Evolutionary conservation across 495 filamentous ascomycete genomes (phyloP).

Genomic region (Venustampulla echinocandica): DNA sequence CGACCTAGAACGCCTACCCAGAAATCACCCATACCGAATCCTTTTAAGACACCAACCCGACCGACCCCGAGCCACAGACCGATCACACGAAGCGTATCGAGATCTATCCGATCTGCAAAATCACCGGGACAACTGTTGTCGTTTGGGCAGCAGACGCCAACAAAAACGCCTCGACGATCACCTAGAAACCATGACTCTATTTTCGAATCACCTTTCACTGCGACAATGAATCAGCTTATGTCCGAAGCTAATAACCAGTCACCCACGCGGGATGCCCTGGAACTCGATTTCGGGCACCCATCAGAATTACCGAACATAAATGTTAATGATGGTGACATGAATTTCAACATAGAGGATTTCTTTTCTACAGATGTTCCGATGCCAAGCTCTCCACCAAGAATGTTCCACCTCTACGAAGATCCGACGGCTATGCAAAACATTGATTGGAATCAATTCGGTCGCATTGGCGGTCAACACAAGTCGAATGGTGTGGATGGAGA

Average conservation of each 20-base stretch:
- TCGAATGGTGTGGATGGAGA: constrained; percentile 1
- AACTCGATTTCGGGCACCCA: constrained; percentile 20
- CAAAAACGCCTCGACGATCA: constrained; percentile 31
- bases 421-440: constrained; percentile 15
- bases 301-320: constrained; percentile 9
- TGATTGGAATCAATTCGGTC: constrained; percentile 20
- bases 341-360: constrained; percentile 28
- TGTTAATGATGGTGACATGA: constrained; percentile 5
- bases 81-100: constrained; percentile 46
- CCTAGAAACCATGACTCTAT: constrained; percentile 27
- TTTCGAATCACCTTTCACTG: constrained; percentile 50
- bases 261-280: constrained; percentile 14
- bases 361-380: constrained; percentile 39
- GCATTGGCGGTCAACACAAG: constrained; percentile 2
- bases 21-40: constrained; percentile 35
- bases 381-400: constrained; percentile 35
- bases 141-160: constrained; percentile 34
- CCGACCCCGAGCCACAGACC: constrained; percentile 48
- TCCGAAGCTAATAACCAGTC: constrained; percentile 40
- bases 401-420: constrained; percentile 30
- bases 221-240: constrained; percentile 50
- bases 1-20: constrained; percentile 57
- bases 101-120: constrained; percentile 36
- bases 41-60: constrained; percentile 49
- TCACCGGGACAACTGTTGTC: constrained; percentile 11